Evolutionary conservation across 2,329 filamentous ascomycete genomes (phyloP), one percentile per base, ranked within the genome.

Genomic region (Colletotrichum navitas): DNA sequence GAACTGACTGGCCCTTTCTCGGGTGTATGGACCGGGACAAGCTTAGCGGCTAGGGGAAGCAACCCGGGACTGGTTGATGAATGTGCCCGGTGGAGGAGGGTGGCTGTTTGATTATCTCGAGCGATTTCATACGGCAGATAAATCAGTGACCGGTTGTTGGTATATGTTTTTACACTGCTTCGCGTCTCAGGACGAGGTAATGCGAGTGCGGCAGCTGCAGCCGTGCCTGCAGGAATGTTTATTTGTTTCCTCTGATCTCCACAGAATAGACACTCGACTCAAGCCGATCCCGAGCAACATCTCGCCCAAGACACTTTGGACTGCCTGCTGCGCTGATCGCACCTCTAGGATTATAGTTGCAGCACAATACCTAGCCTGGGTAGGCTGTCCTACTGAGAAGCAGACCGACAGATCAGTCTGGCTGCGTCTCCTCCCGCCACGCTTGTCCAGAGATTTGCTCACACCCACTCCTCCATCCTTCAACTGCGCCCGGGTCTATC

Each of bases 171-270:
- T 52, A 8, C 45, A 49, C 11, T 36, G 43, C 51, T 49, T 24
- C 41, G 43, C 24, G 55, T 14, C 36, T 16, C 41, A 14, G 12
- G 12, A 34, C 2, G 60, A 63, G 14, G 34, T 36, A 24, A 43
- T 32, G 26, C 56, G 32, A n/a, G 58, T 60, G 39, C 49, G 62
- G 41, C 49, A 49, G 12, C 11, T 29, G 43, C 65, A 62, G 29
- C 26, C 36, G 54, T 34, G 54, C 41, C 43, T 66, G 55, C 67
- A 70, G 54, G 29, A 59, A 60, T 61, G 45, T 29, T 45, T 61
- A 36, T 29, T 45, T 41, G 26, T 45, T 45, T 32, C 24, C 34
- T 47, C 54, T 24, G 55, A 4, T 26, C 49, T 52, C 51, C 51
- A 43, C 52, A 24, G 43, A 54, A 58, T 43, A 47, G 52, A 18